Base-by-base conservation (phyloP, 2,329 filamentous ascomycete species). In the Beauveria varroae region DNA sequence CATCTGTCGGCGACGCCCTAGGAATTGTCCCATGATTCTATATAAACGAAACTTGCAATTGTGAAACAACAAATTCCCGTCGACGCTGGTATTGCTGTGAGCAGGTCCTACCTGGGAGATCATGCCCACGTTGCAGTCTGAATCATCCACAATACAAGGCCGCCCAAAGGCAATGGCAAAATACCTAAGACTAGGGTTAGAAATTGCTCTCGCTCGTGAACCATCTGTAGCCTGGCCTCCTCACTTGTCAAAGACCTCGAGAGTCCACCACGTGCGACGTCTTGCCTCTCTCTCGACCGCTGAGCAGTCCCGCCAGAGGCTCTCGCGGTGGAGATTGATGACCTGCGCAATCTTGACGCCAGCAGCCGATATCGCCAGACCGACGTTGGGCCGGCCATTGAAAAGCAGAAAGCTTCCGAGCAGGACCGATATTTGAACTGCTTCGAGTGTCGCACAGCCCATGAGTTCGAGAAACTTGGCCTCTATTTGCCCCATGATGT, bases 281-380 rank as follows among this genome's bases (percentile, higher is more conserved):
- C 50, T 30, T n/a, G 56, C 37, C 56, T 62, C 61, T 16, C n/a
- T 47, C 16, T 54, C 56, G 9, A n/a, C 24, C 7, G 40, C 56
- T 5, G 61, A 60, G 12, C 37, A 44, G 18, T 56, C 56, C 24
- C 26, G 24, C 61, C 61, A 62, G 8, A 47, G 41, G 12, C 30
- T 60, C 30, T 62, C 61, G 22, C 61, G 61, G 26, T 62, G 61
- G 1, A 62, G 41, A 14, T 54, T 55, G 24, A 62, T 62, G 37
- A 62, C 56, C 24, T 62, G 61, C 9, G 61, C 61, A 37, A 62
- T 60, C n/a, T 62, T 62, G 43, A 62, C 56, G 14, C 61, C 61
- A 8, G 49, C 51, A 20, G 46, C 61, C 5, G 61, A 62, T 49
- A 62, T 62, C n/a, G 26, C 61, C 16, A 62, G 50, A 5, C 61